Percentiles rank a stretch among this genome's conserved stretches.
Evolutionary conservation across 2,329 filamentous ascomycete species (phyloP).

Genomic region (Tolypocladium pustulatum): DNA sequence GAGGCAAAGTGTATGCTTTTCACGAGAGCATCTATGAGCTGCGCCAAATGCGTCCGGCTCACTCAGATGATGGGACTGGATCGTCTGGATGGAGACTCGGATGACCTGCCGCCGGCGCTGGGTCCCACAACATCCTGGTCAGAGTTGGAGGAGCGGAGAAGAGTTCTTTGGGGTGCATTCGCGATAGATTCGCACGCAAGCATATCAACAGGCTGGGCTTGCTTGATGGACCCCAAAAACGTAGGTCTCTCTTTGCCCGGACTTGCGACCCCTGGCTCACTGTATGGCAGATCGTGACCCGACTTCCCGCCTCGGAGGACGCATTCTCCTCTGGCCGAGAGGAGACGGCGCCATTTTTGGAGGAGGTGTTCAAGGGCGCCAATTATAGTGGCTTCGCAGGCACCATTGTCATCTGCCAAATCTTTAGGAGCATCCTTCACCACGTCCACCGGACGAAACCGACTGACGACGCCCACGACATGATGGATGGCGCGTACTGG

Average conservation of each 20-base stretch:
- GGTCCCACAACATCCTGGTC: conserved; percentile 68
- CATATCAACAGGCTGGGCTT: conserved; percentile 85
- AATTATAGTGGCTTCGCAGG: conserved; percentile 62
- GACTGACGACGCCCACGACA: conserved; percentile 62
- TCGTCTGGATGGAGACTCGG: conserved; percentile 54
- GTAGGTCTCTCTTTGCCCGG: conserved; percentile 19
- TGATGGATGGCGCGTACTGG: conserved; percentile 73
- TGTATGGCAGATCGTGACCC: conserved; percentile 52
- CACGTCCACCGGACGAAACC: conserved; percentile 67
- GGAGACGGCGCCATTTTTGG: conserved; percentile 51
- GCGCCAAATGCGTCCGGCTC: conserved; percentile 59
- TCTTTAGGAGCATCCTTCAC: conserved; percentile 72
- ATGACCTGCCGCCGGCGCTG: conserved; percentile 64
- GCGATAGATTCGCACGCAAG: conserved; percentile 76
- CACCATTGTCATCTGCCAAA: conserved; percentile 60
- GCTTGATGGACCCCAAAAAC: conserved; percentile 65
- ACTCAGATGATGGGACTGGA: conserved; percentile 80
- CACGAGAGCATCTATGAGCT: conserved; percentile 75
- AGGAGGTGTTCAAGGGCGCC: conserved; percentile 51
- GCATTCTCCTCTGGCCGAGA: conserved; percentile 58
- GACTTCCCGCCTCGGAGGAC: conserved; percentile 70
- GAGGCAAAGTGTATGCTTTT: conserved; percentile 83
- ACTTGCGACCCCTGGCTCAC: not conserved
- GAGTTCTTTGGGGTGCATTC: conserved; percentile 81
- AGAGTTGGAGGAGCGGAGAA: conserved; percentile 63